Conservation (phyloP, 495 filamentous ascomycete species). For the Tuber melanosporum region DNA sequence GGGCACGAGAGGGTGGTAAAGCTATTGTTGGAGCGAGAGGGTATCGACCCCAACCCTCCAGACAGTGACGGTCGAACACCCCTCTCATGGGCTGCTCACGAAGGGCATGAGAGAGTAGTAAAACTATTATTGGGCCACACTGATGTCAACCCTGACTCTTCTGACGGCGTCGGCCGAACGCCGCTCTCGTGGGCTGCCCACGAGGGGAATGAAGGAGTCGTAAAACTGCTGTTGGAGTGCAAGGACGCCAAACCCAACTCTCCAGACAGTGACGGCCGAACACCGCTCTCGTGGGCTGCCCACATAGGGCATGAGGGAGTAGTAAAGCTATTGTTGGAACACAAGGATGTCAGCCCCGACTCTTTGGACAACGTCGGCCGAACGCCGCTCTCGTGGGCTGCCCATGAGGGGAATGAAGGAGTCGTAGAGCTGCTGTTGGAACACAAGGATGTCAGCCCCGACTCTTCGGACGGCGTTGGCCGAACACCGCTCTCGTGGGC, state of each 20-base stretch:
- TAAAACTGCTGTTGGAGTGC: background rate
- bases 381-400: slow-evolving; percentile 11
- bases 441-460: too few species aligned
- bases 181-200: slow-evolving; percentile 12
- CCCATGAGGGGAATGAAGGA: slow-evolving; percentile 5
- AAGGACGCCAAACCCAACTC: background rate
- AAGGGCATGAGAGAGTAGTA: slow-evolving; percentile 22
- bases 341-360: slow-evolving; percentile 3
- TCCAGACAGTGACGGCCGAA: slow-evolving; percentile 6
- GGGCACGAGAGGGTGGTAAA: slow-evolving; percentile 35
- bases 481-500: too few species aligned
- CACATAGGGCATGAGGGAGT: background rate
- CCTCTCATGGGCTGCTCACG: slow-evolving; percentile 25
- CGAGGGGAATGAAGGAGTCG: slow-evolving; percentile 8
- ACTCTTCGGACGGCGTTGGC: too few species aligned
- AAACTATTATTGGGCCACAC: background rate
- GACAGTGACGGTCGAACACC: slow-evolving; percentile 8
- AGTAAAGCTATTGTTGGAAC: background rate
- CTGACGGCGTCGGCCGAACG: slow-evolving; percentile 19
- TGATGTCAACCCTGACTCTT: slow-evolving; percentile 14
- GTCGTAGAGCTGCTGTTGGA: slow-evolving; percentile 14
- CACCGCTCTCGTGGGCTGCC: slow-evolving; percentile 13
- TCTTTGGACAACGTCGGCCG: background rate
- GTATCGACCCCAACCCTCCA: slow-evolving; percentile 9
- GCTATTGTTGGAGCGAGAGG: slow-evolving; percentile 25